phyloP scores from a whole-genome alignment of 2,329 filamentous ascomycete genomes.

The Acephala macrosclerotiorum region DNA sequence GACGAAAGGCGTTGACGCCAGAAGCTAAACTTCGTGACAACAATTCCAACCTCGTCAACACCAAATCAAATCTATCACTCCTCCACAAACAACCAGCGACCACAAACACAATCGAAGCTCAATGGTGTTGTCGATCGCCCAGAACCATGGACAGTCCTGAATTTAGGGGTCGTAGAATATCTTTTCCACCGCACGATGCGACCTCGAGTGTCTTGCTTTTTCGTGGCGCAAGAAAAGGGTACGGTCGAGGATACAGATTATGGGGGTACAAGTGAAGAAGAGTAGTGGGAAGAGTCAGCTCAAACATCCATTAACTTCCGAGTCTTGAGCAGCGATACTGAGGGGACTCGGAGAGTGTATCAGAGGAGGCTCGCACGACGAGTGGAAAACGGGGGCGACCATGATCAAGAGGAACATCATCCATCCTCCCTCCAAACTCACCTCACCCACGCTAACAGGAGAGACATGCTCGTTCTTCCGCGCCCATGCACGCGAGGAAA shows the following conservation, averaged over 20 bases:
- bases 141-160: neutral
- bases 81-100: neutral
- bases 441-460: conserved; percentile 15
- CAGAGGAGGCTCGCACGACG: neutral
- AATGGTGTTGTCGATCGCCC: neutral
- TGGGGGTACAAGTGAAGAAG: neutral
- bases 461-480: too few species aligned
- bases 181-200: conserved; percentile 7
- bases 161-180: neutral
- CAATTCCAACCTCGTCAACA: neutral
- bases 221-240: conserved; percentile 15
- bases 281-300: neutral
- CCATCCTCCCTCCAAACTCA: conserved; percentile 5
- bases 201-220: conserved; percentile 14
- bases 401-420: neutral
- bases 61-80: neutral
- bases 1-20: neutral
- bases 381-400: neutral
- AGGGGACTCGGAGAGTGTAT: neutral
- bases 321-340: neutral
- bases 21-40: neutral
- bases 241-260: conserved; percentile 7
- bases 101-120: neutral
- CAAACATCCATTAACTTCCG: neutral
- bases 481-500: too few species aligned